Base-by-base conservation (phyloP, 768 basidiomycete genomes). In the Rhodotorula taiwanensis region DNA sequence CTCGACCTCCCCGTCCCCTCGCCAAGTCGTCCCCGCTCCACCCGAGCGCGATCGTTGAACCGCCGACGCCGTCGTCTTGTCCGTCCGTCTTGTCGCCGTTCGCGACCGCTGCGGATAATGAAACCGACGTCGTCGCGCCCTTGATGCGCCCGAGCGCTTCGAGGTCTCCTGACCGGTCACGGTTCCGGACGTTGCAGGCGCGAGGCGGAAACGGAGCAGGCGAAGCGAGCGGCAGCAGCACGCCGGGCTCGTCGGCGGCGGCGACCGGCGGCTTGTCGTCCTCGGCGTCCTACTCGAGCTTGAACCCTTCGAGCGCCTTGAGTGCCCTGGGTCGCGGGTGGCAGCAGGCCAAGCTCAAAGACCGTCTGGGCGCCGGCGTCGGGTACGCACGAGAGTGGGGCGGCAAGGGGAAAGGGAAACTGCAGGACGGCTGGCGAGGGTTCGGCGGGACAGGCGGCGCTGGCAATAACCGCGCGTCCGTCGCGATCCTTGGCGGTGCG, bases 341-440 rank as follows among this genome's bases (percentile, higher is more conserved):
- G 15, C 41, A 49, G 34, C 50, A 52, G 42, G 58, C 30, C 28
- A 58, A 58, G 23, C 34, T 66, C n/a, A 60, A 49, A 13, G 60
- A 61, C 60, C 50, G 52, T 4, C 31, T 67, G 48, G 61, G 33
- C n/a, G 66, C 66, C 1, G 66, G 66, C 20, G 48, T 50, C 14
- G 51, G 56, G 0, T 52, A 62, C 33, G 57, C 60, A 11, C 23
- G 50, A 8, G 60, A 62, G 30, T 62, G 66, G 66, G 60, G 55
- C 25, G 52, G 52, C 0, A 58, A 58, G n/a, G 64, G 59, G 9
- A 49, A 43, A n/a, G 49, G 30, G 10, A 52, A 44, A 36, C 27
- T 66, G 36, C 42, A 47, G 31, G 59, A 66, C 34, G 8, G 20
- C 8, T 55, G 47, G 53, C 27, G 53, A 9, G 60, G 49, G 39